These are phyloP conservation scores for Sisymbrium altissimum DNA, from an alignment of 345 rosid species.

Conservation along the genomic window DNA sequence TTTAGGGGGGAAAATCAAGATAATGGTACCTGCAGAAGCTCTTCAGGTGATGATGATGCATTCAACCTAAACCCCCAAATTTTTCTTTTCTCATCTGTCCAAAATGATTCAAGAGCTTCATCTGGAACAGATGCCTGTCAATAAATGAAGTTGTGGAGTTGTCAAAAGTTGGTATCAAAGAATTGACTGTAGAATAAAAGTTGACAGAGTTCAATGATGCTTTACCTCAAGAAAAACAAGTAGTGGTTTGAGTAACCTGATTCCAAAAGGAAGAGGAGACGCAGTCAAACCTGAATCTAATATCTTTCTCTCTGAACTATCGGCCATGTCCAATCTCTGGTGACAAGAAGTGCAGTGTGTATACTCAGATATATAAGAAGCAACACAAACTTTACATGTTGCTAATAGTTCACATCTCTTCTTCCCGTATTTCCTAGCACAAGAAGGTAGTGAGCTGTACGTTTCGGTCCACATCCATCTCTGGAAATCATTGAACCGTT, in stretches of 20 bases:
- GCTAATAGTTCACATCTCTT: slow-evolving; percentile 55
- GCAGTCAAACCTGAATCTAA: slow-evolving; percentile 26
- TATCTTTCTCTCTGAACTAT: slow-evolving; percentile 42
- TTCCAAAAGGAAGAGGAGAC: slow-evolving; percentile 67
- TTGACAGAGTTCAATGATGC: not conserved
- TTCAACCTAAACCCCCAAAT: slow-evolving; percentile 60
- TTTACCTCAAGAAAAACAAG: slow-evolving; percentile 72
- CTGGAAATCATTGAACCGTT: slow-evolving; percentile 74
- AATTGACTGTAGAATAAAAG: not conserved
- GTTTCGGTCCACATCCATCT: slow-evolving; percentile 83
- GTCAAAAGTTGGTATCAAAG: slow-evolving; percentile 13
- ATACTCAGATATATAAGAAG: slow-evolving; percentile 48
- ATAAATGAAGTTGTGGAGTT: slow-evolving; percentile 3
- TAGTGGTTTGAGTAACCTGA: slow-evolving; percentile 67
- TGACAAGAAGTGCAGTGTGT: slow-evolving; percentile 68
- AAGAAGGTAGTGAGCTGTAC: slow-evolving; percentile 40
- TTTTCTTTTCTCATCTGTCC: slow-evolving; percentile 61
- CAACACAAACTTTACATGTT: slow-evolving; percentile 64
- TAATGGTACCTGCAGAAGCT: slow-evolving; percentile 62
- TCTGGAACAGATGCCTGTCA: slow-evolving; percentile 67
- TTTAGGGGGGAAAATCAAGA: slow-evolving; percentile 1
- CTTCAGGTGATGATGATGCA: slow-evolving; percentile 56
- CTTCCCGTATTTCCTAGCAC: slow-evolving; percentile 59
- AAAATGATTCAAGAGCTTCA: slow-evolving; percentile 74
- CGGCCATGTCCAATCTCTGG: slow-evolving; percentile 44